Percentiles rank a stretch among this genome's conserved stretches.
These are phyloP conservation scores for Scleroderma bovista DNA, from an alignment of 768 basidiomycete species.

Conservation along the genomic window DNA sequence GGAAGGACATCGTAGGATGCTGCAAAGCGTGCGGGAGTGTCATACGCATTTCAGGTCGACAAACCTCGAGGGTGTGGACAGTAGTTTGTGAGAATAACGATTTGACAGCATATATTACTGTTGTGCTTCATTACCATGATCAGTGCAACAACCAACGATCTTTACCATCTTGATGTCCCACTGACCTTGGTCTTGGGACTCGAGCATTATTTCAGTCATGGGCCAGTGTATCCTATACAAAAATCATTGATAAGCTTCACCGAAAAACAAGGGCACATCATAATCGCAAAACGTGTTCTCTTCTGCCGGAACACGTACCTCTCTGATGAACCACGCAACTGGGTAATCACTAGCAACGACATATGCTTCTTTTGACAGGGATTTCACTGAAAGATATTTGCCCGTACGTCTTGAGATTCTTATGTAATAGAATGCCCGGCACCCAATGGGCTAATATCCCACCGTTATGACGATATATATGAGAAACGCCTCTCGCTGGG, in stretches of 20 bases:
- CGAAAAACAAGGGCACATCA: neutral
- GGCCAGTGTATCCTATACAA: slow-evolving; percentile 24
- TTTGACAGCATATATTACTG: slow-evolving; percentile 69
- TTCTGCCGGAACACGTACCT: slow-evolving; percentile 19
- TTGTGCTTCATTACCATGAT: slow-evolving; percentile 6
- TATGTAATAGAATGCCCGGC: slow-evolving; percentile 25
- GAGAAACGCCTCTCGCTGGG: neutral
- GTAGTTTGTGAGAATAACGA: slow-evolving; percentile 48
- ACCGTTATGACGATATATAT: slow-evolving; percentile 16
- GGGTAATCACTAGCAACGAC: slow-evolving; percentile 25
- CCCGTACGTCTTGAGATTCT: slow-evolving; percentile 29
- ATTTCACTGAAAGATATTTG: slow-evolving; percentile 23
- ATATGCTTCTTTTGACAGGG: slow-evolving; percentile 20
- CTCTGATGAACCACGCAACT: slow-evolving; percentile 22
- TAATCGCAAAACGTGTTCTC: slow-evolving; percentile 27
- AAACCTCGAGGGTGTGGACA: slow-evolving; percentile 56
- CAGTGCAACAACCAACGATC: neutral
- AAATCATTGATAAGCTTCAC: no score
- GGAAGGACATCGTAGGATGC: slow-evolving; percentile 40
- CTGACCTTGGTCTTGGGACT: slow-evolving; percentile 26
- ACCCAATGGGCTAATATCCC: slow-evolving; percentile 25
- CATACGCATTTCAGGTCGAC: slow-evolving; percentile 33
- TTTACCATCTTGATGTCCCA: no score
- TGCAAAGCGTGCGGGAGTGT: slow-evolving; percentile 32
- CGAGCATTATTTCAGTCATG: slow-evolving; percentile 21